Base-by-base conservation (phyloP, 2,329 filamentous ascomycete species). In the Leptographium procerum region DNA sequence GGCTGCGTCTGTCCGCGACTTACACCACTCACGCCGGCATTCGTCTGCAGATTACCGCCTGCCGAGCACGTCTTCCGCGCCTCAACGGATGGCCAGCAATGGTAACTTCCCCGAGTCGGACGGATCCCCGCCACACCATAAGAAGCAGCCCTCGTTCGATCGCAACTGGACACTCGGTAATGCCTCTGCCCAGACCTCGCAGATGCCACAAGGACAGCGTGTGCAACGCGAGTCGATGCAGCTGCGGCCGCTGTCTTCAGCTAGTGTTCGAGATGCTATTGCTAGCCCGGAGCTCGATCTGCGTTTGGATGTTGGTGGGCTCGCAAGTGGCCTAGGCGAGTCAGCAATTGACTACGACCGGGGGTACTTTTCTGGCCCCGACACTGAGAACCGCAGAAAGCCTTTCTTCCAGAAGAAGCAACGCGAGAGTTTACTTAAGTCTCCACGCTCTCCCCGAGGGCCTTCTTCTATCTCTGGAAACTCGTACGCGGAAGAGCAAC, bases 321-420 rank as follows among this genome's bases (percentile, higher is more conserved):
- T 55, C 24, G 24, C 29, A 9, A 28, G 31, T 24, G 31, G n/a
- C 10, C 65, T 74, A 19, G 75, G 76, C 61, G 78, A 82, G 60
- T 76, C 76, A 10, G 73, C 74, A 19, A 71, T 76, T 28, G 88
- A 95, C 61, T 71, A 89, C 19, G 94, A 97, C 66, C 83, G 90
- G 40, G 92, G 91, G 28, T 97, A 97, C 70, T 96, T 96, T 68
- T 96, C 92, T 9, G 90, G 91, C 3, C 88, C 87, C 19, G 92
- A 97, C 66, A 77, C 85, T 13, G 91, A 96, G 62, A 59, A 28
- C 19, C 82, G 82, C 50, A 83, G 87, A 59, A 84, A 82, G 65
- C 82, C 88, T 52, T 95, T 90, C 68, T 77, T 94, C 52, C 75
- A 96, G 54, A 89, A 89, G 71, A 89, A 89, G 70, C 95, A 94